Percentiles rank a stretch among this genome's conserved stretches.
Conservation (phyloP, 208 protist species). For the Tritrichomonas musculus region DNA sequence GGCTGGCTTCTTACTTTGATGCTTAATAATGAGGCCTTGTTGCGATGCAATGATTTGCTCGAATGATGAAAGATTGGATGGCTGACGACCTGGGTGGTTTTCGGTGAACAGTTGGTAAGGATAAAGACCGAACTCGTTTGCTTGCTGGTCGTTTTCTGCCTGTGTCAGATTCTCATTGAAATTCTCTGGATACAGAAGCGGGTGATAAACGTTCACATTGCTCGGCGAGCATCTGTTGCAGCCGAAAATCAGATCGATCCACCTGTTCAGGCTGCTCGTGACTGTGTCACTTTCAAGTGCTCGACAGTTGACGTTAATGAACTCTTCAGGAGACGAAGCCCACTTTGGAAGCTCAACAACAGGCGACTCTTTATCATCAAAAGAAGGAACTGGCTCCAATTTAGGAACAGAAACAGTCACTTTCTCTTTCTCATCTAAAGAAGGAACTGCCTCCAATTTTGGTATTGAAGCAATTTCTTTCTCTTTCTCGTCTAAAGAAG, state of each 20-base stretch:
- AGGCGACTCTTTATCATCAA: background rate
- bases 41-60: too few species aligned
- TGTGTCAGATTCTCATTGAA: background rate
- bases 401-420: too few species aligned
- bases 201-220: background rate
- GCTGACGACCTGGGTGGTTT: background rate
- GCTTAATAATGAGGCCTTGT: too few species aligned
- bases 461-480: too few species aligned
- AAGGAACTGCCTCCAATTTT: too few species aligned
- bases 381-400: background rate
- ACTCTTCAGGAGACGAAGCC: slow-evolving; percentile 40
- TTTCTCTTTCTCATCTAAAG: too few species aligned
- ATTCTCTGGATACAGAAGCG: background rate
- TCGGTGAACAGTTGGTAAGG: background rate
- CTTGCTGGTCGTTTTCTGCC: background rate
- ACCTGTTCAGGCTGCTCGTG: slow-evolving; percentile 72
- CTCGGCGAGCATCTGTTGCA: background rate
- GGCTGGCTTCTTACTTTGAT: too few species aligned
- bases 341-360: slow-evolving; percentile 51
- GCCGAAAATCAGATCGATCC: slow-evolving; percentile 96
- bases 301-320: slow-evolving; percentile 42
- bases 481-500: too few species aligned
- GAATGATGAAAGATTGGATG: too few species aligned
- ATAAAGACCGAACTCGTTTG: background rate
- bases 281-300: slow-evolving; percentile 61